Evolutionary conservation across 495 filamentous ascomycete species (phyloP).

Genomic region (Aspergillus biplanus): DNA sequence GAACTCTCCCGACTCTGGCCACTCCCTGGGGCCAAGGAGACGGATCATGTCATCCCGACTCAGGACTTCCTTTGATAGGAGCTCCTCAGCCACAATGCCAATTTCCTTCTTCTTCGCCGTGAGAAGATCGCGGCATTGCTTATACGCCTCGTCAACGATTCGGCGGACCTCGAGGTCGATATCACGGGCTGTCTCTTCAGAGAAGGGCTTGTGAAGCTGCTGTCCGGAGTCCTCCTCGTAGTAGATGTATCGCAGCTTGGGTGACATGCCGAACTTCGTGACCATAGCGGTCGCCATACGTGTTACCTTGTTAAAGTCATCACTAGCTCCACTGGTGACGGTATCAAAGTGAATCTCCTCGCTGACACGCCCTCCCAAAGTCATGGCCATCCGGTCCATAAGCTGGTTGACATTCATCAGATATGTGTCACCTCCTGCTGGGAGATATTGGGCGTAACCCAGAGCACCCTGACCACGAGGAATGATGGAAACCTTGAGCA

Average conservation of each 20-base stretch:
- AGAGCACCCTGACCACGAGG: slow-evolving; percentile 91
- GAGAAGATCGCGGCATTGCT: slow-evolving; percentile 82
- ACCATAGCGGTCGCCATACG: slow-evolving; percentile 95
- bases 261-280: slow-evolving; percentile 96
- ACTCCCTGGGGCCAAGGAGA: slow-evolving; percentile 80
- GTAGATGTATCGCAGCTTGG: slow-evolving; percentile 87
- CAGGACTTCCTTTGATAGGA: slow-evolving; percentile 89
- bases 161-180: slow-evolving; percentile 90
- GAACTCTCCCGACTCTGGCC: slow-evolving; percentile 84
- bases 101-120: slow-evolving; percentile 85
- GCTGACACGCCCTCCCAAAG: slow-evolving; percentile 88
- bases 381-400: slow-evolving; percentile 99
- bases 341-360: slow-evolving; percentile 97
- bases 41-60: slow-evolving; percentile 88
- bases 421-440: slow-evolving; percentile 79
- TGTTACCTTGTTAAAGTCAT: slow-evolving; percentile 99
- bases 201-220: slow-evolving; percentile 90
- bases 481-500: slow-evolving; percentile 98
- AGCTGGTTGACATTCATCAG: slow-evolving; percentile 93
- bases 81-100: slow-evolving; percentile 88
- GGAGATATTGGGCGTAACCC: slow-evolving; percentile 97
- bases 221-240: slow-evolving; percentile 81
- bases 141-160: slow-evolving; percentile 89
- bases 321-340: slow-evolving; percentile 89
- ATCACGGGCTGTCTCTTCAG: slow-evolving; percentile 85